Evolutionary conservation across 345 rosid genomes (phyloP).

Genomic region (Eutrema heterophyllum): DNA sequence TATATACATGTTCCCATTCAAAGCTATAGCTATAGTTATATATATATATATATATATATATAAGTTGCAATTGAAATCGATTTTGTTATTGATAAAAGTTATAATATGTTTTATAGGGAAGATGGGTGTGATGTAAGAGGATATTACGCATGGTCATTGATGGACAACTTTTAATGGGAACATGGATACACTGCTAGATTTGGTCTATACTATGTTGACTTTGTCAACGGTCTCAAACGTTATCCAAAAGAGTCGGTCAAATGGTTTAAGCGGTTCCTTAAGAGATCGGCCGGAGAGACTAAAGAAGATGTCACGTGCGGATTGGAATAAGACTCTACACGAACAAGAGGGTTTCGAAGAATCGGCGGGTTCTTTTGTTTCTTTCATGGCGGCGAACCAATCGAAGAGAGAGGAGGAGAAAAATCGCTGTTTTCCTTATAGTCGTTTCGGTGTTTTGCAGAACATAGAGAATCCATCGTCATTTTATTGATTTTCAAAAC

Average conservation of each 20-base stretch:
- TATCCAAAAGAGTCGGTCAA: constrained; percentile 47
- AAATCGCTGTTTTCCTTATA: constrained; percentile 5
- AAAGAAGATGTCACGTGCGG: background rate
- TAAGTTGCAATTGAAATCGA: background rate
- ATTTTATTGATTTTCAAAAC: constrained; percentile 11
- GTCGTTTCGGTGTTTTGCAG: background rate
- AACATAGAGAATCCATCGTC: background rate
- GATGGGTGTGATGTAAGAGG: constrained; percentile 55
- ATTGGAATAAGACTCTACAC: constrained; percentile 1
- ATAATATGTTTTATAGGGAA: constrained; percentile 15
- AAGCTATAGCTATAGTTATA: too few relatives aligned
- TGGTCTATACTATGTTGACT: constrained; percentile 58
- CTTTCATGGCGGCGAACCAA: constrained; percentile 25
- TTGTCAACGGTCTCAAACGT: constrained; percentile 41
- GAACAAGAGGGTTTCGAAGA: background rate
- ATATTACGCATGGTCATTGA: constrained; percentile 51
- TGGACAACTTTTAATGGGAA: constrained; percentile 60
- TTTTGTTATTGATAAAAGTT: background rate
- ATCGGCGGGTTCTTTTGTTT: background rate
- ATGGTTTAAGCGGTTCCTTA: constrained; percentile 49
- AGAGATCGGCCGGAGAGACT: constrained; percentile 1
- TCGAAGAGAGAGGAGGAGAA: constrained; percentile 8
- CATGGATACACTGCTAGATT: constrained; percentile 41
- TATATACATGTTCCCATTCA: too few relatives aligned
- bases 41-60: too few relatives aligned